These are phyloP conservation scores for Clarireedia hainanense DNA, from an alignment of 2,329 filamentous ascomycete species.

Conservation along the genomic window DNA sequence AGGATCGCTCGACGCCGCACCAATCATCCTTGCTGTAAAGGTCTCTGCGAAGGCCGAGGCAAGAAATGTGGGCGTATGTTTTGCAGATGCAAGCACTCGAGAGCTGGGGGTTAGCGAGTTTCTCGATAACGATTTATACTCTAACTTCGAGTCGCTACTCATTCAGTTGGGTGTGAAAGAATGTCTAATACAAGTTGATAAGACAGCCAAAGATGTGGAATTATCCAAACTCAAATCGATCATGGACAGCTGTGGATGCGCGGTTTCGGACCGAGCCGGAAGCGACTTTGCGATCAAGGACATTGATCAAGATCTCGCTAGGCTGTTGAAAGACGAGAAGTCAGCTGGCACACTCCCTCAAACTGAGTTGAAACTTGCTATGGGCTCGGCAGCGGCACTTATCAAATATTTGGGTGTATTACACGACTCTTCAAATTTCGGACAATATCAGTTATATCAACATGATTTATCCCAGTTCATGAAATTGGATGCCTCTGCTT, in stretches of 20 bases:
- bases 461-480: slow-evolving; percentile 96
- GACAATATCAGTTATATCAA: slow-evolving; percentile 94
- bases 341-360: slow-evolving; percentile 72
- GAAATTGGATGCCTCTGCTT: slow-evolving; percentile 91
- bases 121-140: slow-evolving; percentile 96
- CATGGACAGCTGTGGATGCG: slow-evolving; percentile 85
- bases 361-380: slow-evolving; percentile 88
- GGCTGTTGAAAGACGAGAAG: slow-evolving; percentile 80
- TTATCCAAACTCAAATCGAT: slow-evolving; percentile 80
- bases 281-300: slow-evolving; percentile 81
- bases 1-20: slow-evolving; percentile 79
- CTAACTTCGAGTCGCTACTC: slow-evolving; percentile 91
- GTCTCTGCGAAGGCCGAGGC: slow-evolving; percentile 85
- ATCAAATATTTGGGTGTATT: slow-evolving; percentile 92
- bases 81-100: slow-evolving; percentile 91
- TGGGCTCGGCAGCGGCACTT: slow-evolving; percentile 86
- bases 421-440: slow-evolving; percentile 89
- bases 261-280: slow-evolving; percentile 70
- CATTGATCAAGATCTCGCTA: slow-evolving; percentile 88
- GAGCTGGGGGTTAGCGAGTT: slow-evolving; percentile 97
- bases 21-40: slow-evolving; percentile 93
- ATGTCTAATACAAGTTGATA: slow-evolving; percentile 77
- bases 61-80: slow-evolving; percentile 86
- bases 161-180: slow-evolving; percentile 96
- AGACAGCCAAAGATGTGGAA: slow-evolving; percentile 77